Evolutionary conservation across 768 basidiomycete species (phyloP).

Genomic region (Pleurotus djamor): DNA sequence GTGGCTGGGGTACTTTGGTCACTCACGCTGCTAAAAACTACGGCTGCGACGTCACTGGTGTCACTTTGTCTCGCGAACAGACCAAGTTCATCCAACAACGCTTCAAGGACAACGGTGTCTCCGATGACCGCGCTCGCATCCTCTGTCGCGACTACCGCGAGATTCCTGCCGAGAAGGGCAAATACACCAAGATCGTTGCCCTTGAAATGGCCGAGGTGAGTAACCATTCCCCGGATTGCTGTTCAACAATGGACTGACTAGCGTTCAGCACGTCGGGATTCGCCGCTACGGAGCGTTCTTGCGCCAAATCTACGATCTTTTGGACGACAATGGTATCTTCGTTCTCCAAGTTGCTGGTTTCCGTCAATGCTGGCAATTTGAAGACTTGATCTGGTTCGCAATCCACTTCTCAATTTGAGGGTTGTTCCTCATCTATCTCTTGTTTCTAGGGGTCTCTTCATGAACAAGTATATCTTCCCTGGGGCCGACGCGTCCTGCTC

Average conservation of each 20-base stretch:
- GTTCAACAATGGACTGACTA: background rate
- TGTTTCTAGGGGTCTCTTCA: slow-evolving; percentile 78
- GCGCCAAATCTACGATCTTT: slow-evolving; percentile 86
- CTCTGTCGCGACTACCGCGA: slow-evolving; percentile 93
- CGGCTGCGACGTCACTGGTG: slow-evolving; percentile 93
- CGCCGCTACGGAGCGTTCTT: slow-evolving; percentile 90
- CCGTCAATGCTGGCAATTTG: slow-evolving; percentile 95
- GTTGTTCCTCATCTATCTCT: background rate
- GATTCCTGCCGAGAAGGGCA: slow-evolving; percentile 70
- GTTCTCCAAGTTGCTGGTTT: slow-evolving; percentile 98
- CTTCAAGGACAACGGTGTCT: slow-evolving; percentile 75
- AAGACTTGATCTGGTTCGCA: slow-evolving; percentile 89
- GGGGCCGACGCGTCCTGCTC: slow-evolving; percentile 97
- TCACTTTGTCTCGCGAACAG: slow-evolving; percentile 91
- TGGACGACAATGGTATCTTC: slow-evolving; percentile 93
- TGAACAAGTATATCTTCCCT: slow-evolving; percentile 99
- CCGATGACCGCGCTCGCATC: slow-evolving; percentile 78
- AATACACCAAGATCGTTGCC: slow-evolving; percentile 92
- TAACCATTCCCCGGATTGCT: background rate
- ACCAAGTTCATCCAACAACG: slow-evolving; percentile 90
- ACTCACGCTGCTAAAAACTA: slow-evolving; percentile 98
- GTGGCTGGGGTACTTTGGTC: slow-evolving; percentile 95
- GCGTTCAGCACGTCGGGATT: slow-evolving; percentile 84
- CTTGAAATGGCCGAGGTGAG: slow-evolving; percentile 97
- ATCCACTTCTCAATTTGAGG: background rate